Base-by-base conservation (phyloP, 768 basidiomycete species). In the Galerina sulciceps region DNA sequence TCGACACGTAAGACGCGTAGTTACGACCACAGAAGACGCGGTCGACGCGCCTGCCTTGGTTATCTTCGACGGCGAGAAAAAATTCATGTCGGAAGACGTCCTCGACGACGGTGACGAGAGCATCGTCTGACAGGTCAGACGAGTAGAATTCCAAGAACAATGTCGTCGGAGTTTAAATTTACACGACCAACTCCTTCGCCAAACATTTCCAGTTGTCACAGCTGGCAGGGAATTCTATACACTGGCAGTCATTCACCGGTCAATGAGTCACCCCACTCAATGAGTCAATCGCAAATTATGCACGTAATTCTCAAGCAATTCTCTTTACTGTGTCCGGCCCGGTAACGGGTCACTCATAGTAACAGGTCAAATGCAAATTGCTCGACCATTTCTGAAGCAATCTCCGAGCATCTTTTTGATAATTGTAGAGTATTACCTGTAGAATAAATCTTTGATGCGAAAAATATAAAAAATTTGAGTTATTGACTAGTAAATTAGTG, bases 61-160 rank as follows among this genome's bases (percentile, higher is more conserved):
- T 38, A 55, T 34, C 63, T 70, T 73, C 23, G 71, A 68, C 1
- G 67, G n/a, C 10, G 76, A 73, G 59, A 77, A 76, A 60, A 76
- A 76, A 31, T 62, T 53, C 53, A 57, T 60, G 65, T 71, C 66
- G 5, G 63, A 41, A 11, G 67, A 61, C n/a, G 64, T 55, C 38
- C 57, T 47, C 23, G 48, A 22, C 49, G 37, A 22, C 36, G 23
- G 61, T 48, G 66, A 62, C 43, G 66, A 65, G 40, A 69, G 53
- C 66, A 70, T 72, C 35, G 37, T 51, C 22, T 47, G 15, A 6
- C 38, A 36, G 15, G 26, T 40, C 26, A 31, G 22, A 26, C 31
- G 17, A 46, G 15, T 20, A 49, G 18, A 56, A 46, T 40, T 47
- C 18, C 6, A 23, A 31, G 26, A 31, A 31, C 26, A 31, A 31